These are phyloP conservation scores for Sporothrix inflata DNA, from an alignment of 2,329 filamentous ascomycete genomes.

Conservation along the genomic window DNA sequence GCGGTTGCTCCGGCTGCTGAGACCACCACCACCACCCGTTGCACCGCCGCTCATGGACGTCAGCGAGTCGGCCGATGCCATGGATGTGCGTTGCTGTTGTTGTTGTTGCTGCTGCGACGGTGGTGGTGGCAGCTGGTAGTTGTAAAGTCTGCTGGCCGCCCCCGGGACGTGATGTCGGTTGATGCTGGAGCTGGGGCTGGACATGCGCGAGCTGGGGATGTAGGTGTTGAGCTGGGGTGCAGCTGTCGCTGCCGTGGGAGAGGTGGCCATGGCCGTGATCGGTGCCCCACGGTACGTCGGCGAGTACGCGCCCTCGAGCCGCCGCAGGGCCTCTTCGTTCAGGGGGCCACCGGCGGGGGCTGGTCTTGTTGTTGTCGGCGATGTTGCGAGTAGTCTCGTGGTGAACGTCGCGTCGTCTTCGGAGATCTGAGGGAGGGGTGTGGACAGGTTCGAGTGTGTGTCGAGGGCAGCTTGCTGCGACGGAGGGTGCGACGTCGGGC, in stretches of 20 bases:
- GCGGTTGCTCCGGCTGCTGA: constrained; percentile 11
- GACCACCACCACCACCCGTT: background rate
- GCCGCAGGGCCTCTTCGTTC: constrained; percentile 39
- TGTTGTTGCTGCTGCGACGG: constrained; percentile 19
- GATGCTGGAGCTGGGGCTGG: constrained; percentile 22
- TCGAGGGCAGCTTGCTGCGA: background rate
- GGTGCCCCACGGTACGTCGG: background rate
- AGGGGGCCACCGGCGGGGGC: constrained; percentile 18
- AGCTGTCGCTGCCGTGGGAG: background rate
- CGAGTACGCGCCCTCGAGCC: constrained; percentile 36
- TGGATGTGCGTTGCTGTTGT: constrained; percentile 33
- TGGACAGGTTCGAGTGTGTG: constrained; percentile 27
- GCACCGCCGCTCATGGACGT: constrained; percentile 8
- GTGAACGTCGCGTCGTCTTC: constrained; percentile 27
- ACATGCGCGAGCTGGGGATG: constrained; percentile 29
- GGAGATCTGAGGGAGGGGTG: constrained; percentile 34
- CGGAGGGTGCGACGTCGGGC: background rate
- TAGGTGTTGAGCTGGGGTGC: constrained; percentile 28
- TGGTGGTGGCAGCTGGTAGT: constrained; percentile 32
- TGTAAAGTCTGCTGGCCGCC: background rate
- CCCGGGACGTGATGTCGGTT: background rate
- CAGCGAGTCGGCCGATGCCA: constrained; percentile 36
- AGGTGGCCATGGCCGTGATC: background rate
- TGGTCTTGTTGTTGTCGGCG: background rate
- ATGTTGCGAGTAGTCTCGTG: background rate